Percentiles rank a stretch among this genome's conserved stretches.
Evolutionary conservation across 2,329 filamentous ascomycete genomes (phyloP).

Genomic region (Blumeriella jaapii): DNA sequence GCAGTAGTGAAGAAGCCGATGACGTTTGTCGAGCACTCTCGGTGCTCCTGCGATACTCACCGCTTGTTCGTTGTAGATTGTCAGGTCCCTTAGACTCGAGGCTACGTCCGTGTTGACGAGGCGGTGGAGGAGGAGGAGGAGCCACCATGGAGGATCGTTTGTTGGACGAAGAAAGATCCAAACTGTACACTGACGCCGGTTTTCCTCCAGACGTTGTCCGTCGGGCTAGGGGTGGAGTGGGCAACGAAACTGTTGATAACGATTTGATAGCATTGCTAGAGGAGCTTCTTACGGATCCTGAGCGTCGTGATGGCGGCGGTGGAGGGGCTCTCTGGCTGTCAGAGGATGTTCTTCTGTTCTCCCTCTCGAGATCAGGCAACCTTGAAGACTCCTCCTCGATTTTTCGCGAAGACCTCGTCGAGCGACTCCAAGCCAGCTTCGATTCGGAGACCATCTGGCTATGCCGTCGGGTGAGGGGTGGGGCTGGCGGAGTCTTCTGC

Average conservation of each 20-base stretch:
- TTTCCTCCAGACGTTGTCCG: slow-evolving; percentile 13
- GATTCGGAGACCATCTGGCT: slow-evolving; percentile 24
- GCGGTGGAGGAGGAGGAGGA: slow-evolving; percentile 32
- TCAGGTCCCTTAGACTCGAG: slow-evolving; percentile 18
- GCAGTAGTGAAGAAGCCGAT: slow-evolving; percentile 14
- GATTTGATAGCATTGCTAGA: slow-evolving; percentile 22
- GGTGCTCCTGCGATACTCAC: slow-evolving; percentile 18
- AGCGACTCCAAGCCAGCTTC: slow-evolving; percentile 17
- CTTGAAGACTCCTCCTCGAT: slow-evolving; percentile 21
- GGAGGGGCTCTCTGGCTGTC: slow-evolving; percentile 9
- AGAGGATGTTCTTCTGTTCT: slow-evolving; percentile 11
- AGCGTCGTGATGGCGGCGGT: slow-evolving; percentile 24
- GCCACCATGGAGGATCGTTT: slow-evolving; percentile 22
- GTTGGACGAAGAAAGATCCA: slow-evolving; percentile 16
- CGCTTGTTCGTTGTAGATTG: slow-evolving; percentile 17
- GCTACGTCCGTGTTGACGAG: slow-evolving; percentile 27
- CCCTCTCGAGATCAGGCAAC: not conserved
- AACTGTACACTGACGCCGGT: slow-evolving; percentile 19
- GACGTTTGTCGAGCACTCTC: slow-evolving; percentile 17
- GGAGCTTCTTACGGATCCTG: slow-evolving; percentile 16
- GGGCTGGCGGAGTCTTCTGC: slow-evolving; percentile 31
- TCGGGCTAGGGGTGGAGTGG: slow-evolving; percentile 32
- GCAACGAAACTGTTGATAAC: slow-evolving; percentile 26
- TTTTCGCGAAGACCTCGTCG: slow-evolving; percentile 19
- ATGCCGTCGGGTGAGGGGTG: slow-evolving; percentile 28